Base-by-base conservation (phyloP, 495 filamentous ascomycete genomes). In the Rhypophila decipiens region DNA sequence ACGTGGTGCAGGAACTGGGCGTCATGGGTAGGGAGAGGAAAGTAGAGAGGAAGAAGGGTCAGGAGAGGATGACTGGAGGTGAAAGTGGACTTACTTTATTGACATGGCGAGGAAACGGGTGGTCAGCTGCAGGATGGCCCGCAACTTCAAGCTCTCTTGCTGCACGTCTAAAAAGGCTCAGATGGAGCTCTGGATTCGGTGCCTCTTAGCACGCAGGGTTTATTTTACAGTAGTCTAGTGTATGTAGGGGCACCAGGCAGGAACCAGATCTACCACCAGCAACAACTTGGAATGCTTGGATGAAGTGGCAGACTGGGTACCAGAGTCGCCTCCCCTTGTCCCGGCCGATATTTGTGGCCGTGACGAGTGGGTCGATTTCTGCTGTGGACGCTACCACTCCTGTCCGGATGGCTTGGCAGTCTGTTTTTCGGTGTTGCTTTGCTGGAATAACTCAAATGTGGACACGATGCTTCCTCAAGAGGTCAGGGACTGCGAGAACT, bases 41-140 rank as follows among this genome's bases (percentile, higher is more conserved):
- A 50, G 46, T 44, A 44, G 13, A 38, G 31, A 49, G 39, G 52
- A 62, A 43, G 47, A n/a, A 47, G 44, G 42, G 48, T 48, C 39
- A 42, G 43, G 15, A 55, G 51, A 52, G 55, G 46, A 49, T 48
- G 50, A 39, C 46, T 42, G 13, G 27, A 31, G n/a, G 27, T 31
- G 27, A 52, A 49, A 52, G 60, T 46, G 55, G 58, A 76, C 77
- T 66, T 76, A 84, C 80, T 84, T 83, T 74, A 84, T 75, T 71
- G 80, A 84, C 80, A 84, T 84, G 63, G 69, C 73, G 61, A 70
- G 54, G 59, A 53, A 63, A 58, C 57, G 64, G 64, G 61, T 67
- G 63, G 59, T 64, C 65, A 65, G 65, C 65, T 65, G 63, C 65
- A 65, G 60, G 40, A 56, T 54, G 49, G 49, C 62, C 49, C 42